Evolutionary conservation across 106 monocot species (phyloP).

Genomic region (Dioscorea dumetorum): DNA sequence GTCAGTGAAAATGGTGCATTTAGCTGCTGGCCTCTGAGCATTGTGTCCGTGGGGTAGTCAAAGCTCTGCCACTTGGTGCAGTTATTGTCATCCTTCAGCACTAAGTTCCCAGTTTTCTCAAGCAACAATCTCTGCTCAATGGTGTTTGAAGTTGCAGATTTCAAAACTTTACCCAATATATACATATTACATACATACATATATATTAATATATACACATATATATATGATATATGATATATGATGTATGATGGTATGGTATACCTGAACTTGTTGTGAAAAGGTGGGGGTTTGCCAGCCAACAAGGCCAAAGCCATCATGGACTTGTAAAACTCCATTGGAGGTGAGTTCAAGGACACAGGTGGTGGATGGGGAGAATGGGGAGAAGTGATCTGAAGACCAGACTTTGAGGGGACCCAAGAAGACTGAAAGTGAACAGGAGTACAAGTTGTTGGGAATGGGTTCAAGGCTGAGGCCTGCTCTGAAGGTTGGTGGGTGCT

Average conservation of each 20-base stretch:
- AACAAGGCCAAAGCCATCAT: constrained; percentile 17
- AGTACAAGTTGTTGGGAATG: not conserved
- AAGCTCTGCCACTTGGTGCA: constrained; percentile 50
- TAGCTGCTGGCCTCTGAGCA: constrained; percentile 33
- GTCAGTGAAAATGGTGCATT: constrained; percentile 14
- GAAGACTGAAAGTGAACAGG: constrained; percentile 31
- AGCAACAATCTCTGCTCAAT: constrained; percentile 1
- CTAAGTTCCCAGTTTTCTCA: constrained; percentile 34
- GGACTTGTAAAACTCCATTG: constrained; percentile 31
- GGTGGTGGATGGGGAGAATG: constrained; percentile 7
- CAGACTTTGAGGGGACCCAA: constrained; percentile 44
- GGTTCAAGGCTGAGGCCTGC: constrained; percentile 39
- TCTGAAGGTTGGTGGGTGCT: constrained; percentile 24
- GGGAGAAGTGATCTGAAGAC: constrained; percentile 37
- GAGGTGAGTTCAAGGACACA: constrained; percentile 30
- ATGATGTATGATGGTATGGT: not conserved
- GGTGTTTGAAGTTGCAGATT: not conserved
- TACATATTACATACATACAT: not conserved
- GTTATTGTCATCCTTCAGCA: constrained; percentile 22
- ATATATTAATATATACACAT: too few species aligned
- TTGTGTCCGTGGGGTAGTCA: constrained; percentile 24
- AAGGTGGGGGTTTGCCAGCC: constrained; percentile 43
- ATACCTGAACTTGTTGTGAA: constrained; percentile 34
- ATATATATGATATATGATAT: not conserved
- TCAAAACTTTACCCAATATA: not conserved